Percentiles rank a stretch among this genome's conserved stretches.
These are phyloP conservation scores for Bertia moriformis DNA, from an alignment of 2,329 filamentous ascomycete genomes.

Conservation along the genomic window DNA sequence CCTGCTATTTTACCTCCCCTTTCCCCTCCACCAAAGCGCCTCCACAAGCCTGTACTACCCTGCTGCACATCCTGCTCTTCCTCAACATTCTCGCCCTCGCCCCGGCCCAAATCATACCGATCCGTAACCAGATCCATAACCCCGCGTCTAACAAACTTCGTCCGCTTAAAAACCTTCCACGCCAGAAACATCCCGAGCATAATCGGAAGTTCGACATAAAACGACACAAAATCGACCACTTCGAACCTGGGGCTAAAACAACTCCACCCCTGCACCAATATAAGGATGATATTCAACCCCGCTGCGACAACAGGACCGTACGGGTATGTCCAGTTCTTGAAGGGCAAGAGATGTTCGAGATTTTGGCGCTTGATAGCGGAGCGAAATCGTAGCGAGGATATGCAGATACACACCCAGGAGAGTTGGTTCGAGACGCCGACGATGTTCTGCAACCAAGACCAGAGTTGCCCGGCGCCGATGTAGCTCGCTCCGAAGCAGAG, in stretches of 20 bases:
- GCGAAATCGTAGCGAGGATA: conserved; percentile 53
- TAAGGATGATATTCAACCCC: conserved; percentile 39
- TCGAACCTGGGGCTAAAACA: conserved; percentile 45
- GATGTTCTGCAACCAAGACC: conserved; percentile 54
- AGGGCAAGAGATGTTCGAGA: conserved; percentile 46
- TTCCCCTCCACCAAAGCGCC: neutral
- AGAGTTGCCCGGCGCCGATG: conserved; percentile 49
- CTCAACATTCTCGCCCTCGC: conserved; percentile 12
- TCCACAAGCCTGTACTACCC: conserved; percentile 6
- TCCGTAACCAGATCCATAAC: conserved; percentile 36
- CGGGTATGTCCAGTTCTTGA: conserved; percentile 54
- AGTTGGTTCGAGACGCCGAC: conserved; percentile 56
- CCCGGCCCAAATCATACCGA: conserved; percentile 15
- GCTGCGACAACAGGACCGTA: conserved; percentile 42
- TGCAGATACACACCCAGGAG: conserved; percentile 49
- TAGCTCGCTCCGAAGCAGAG: conserved; percentile 52
- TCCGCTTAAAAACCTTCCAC: conserved; percentile 37
- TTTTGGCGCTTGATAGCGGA: conserved; percentile 37
- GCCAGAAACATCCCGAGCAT: conserved; percentile 37
- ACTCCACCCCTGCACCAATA: conserved; percentile 49
- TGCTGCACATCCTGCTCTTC: conserved; percentile 9
- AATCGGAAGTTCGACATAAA: conserved; percentile 46
- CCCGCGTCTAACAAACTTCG: conserved; percentile 23
- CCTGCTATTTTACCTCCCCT: conserved; percentile 8
- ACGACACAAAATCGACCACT: conserved; percentile 45